Conservation (phyloP, 129 eudicot genomes). For the Dittrichia graveolens region DNA sequence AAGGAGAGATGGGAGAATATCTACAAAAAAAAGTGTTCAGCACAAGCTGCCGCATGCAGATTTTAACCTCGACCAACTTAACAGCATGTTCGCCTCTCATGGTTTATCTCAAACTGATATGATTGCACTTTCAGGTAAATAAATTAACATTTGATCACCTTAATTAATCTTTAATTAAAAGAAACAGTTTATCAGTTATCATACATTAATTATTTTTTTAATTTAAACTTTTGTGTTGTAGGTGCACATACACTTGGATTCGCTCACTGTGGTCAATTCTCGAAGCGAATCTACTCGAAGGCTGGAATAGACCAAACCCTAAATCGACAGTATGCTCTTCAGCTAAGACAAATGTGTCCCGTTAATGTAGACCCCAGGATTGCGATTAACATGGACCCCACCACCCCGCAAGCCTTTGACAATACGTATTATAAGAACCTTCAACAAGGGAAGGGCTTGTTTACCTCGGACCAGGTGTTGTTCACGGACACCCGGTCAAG, state of each 20-base stretch:
- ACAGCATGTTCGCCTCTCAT: conserved; percentile 46
- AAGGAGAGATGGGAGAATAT: conserved; percentile 70
- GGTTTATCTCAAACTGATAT: conserved; percentile 65
- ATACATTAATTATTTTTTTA: neutral
- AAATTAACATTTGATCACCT: too few species aligned
- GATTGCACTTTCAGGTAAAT: conserved; percentile 77
- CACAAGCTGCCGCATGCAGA: conserved; percentile 51
- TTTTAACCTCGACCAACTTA: conserved; percentile 59
- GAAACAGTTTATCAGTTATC: too few species aligned
- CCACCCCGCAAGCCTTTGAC: conserved; percentile 46
- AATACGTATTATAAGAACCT: conserved; percentile 48
- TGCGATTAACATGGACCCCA: conserved; percentile 53
- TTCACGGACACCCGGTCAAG: conserved; percentile 45
- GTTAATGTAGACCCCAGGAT: conserved; percentile 46
- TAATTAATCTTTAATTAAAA: neutral
- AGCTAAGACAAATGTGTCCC: conserved; percentile 45
- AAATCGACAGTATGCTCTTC: conserved; percentile 41
- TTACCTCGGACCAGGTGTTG: conserved; percentile 57
- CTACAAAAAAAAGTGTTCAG: conserved; percentile 57
- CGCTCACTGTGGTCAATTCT: conserved; percentile 57
- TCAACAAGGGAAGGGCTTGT: conserved; percentile 48
- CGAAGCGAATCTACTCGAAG: conserved; percentile 41
- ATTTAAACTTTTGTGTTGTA: neutral
- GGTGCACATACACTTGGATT: conserved; percentile 67
- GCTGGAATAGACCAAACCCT: conserved; percentile 49